Evolutionary conservation across 2,329 filamentous ascomycete genomes (phyloP), one percentile per base, ranked within the genome.

Genomic region (Xylariaceae sp.): DNA sequence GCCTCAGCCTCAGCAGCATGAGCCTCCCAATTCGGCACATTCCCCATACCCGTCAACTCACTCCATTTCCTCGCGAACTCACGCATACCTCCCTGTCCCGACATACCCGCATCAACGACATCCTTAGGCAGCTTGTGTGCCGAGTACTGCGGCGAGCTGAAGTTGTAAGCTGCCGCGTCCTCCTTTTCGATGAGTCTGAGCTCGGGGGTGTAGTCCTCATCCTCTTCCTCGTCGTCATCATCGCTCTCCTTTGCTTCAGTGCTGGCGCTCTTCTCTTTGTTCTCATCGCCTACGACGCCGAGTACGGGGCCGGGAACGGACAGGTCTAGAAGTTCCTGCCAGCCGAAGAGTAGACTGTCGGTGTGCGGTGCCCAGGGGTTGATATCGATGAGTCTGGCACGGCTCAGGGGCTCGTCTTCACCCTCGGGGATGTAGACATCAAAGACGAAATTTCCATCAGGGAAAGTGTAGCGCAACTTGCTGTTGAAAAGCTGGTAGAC

Each of bases 101-200:
- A 82, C 65, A 82, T 68, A 65, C 84, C 83, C 17, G 86, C 86
- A 66, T 88, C 85, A 2, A 97, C 92, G 1, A 97, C 91, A 67
- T 99, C 94, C 73, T 88, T 92, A 0, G 94, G 94, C 67, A 99
- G 77, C 75, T 97, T 99, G 72, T 97, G 93, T 2, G 94, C 93
- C 62, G 92, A 96, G 73, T 96, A 97, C 69, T 93, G 89, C 1
- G 91, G 84, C 3, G 89, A 88, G 65, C 84, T 86, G 71, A 97
- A 95, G 66, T 88, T 89, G 71, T 91, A 94, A 0, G 92, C 92
- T 62, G 93, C 89, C 0, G 92, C 91, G 65, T 97, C 93, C 64
- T 93, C 88, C 71, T 87, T 86, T 66, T 88, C 85, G 51, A 99
- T 84, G 7, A 97, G 79, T 48, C 93, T 82, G 65, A 99, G 82